phyloP scores from a whole-genome alignment of 2,329 filamentous ascomycete genomes.

The Cordyceps cicadae region DNA sequence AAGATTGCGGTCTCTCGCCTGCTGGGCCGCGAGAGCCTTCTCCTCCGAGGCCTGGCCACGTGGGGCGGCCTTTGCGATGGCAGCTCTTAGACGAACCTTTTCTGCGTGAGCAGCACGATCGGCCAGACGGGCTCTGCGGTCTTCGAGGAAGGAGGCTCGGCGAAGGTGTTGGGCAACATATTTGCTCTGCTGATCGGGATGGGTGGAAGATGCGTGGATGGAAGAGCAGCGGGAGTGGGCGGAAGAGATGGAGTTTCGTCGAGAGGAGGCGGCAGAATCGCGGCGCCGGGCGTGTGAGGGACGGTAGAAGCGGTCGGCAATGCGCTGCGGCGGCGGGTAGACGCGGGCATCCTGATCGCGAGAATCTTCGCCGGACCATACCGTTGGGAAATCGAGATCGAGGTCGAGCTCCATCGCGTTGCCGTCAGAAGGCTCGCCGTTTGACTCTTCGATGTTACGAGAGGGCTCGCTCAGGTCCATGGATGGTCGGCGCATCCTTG shows the following conservation, averaged over 20 bases:
- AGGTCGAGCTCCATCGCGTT: slow-evolving; percentile 15
- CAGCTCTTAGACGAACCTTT: slow-evolving; percentile 70
- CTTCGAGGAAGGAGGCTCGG: slow-evolving; percentile 71
- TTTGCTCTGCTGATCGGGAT: slow-evolving; percentile 60
- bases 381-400: slow-evolving; percentile 29
- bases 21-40: slow-evolving; percentile 65
- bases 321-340: slow-evolving; percentile 62
- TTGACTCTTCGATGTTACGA: slow-evolving; percentile 31
- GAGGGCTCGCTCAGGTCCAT: slow-evolving; percentile 33
- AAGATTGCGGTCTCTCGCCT: slow-evolving; percentile 70
- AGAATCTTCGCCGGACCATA: slow-evolving; percentile 29
- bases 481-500: slow-evolving; percentile 36
- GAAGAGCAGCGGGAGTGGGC: slow-evolving; percentile 61
- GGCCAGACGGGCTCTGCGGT: slow-evolving; percentile 69
- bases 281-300: slow-evolving; percentile 59
- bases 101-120: slow-evolving; percentile 76
- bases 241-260: slow-evolving; percentile 72
- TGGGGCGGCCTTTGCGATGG: slow-evolving; percentile 61
- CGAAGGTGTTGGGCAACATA: slow-evolving; percentile 72
- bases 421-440: slow-evolving; percentile 22
- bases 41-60: slow-evolving; percentile 64
- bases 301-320: slow-evolving; percentile 71
- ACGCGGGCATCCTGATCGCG: slow-evolving; percentile 28
- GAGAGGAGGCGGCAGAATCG: slow-evolving; percentile 68
- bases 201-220: slow-evolving; percentile 44